Base-by-base conservation (phyloP, 2,329 filamentous ascomycete species). In the Colletotrichum tamarilloi region DNA sequence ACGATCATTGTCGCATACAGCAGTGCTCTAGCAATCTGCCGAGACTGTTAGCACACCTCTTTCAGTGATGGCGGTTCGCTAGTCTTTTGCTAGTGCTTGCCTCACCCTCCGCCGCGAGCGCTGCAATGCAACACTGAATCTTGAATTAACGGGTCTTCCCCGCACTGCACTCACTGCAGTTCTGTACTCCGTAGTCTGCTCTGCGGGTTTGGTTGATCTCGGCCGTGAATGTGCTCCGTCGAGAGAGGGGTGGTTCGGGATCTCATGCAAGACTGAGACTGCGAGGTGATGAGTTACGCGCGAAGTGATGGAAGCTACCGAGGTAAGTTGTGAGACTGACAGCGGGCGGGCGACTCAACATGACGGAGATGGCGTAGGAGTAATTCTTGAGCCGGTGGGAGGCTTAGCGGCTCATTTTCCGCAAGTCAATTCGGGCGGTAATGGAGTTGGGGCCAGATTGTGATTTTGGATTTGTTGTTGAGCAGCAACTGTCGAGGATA, bases 51-150 rank as follows among this genome's bases (percentile, higher is more conserved):
- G 22, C 16, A 14, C 11, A 4, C 30, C 56, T 30, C n/a, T n/a
- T 67, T 55, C 30, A 19, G 22, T 26, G 28, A 42, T 53, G 65
- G 65, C 22, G 56, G 57, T 14, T 38, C 19, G 42, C 65, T 67
- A 67, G 57, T 38, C 9, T 62, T 16, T 42, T 24, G 6, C 30
- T 67, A 62, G 56, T 67, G 57, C 56, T n/a, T 9, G 22, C 28
- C 46, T 67, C 30, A n/a, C 35, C 8, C 24, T 16, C 35, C 6
- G 14, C 32, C 8, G 28, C 28, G 26, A 35, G 12, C 38, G 26
- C 22, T 16, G 19, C 53, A 8, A 49, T 46, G 35, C 64, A 42
- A 66, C 35, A 24, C 9, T 19, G 53, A 26, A 24, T 35, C 30
- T 63, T 16, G 6, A 28, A 11, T n/a, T 11, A 9, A 16, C 12